Evolutionary conservation across 306 rosid genomes (phyloP).

Genomic region (Casuarina cunninghamiana): DNA sequence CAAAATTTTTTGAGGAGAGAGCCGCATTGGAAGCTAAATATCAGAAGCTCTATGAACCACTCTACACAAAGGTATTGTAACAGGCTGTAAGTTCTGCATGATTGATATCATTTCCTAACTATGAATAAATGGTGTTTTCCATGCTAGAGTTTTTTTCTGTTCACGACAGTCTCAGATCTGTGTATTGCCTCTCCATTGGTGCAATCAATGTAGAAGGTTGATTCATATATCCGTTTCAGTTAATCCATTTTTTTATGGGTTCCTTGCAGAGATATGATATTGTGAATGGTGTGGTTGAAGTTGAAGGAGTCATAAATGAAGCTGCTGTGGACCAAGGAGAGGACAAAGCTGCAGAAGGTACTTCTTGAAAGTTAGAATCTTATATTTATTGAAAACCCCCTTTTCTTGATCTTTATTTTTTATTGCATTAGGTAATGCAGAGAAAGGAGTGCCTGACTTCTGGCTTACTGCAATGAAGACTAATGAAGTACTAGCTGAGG

Average conservation of each 20-base stretch:
- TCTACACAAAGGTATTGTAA: slow-evolving; percentile 46
- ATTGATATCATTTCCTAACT: not conserved
- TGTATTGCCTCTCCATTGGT: not conserved
- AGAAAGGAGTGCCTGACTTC: slow-evolving; percentile 55
- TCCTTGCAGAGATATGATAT: slow-evolving; percentile 50
- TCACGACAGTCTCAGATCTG: not conserved
- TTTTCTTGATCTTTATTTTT: slow-evolving; percentile 25
- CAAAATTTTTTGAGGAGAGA: slow-evolving; percentile 50
- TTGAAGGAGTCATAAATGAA: slow-evolving; percentile 40
- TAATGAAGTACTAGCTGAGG: slow-evolving; percentile 42
- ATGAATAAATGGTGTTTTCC: slow-evolving; percentile 10
- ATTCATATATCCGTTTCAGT: slow-evolving; percentile 3
- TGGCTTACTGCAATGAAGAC: slow-evolving; percentile 56
- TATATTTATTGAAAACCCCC: slow-evolving; percentile 1
- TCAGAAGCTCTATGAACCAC: slow-evolving; percentile 43
- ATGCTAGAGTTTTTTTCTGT: slow-evolving; percentile 10
- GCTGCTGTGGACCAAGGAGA: slow-evolving; percentile 17
- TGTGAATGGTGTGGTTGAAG: slow-evolving; percentile 50
- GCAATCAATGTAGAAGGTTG: slow-evolving; percentile 18
- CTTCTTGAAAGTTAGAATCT: slow-evolving; percentile 1
- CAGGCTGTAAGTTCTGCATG: not conserved
- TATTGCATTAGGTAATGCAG: slow-evolving; percentile 28
- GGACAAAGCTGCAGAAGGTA: slow-evolving; percentile 37
- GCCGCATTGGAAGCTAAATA: slow-evolving; percentile 51
- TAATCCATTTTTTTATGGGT: slow-evolving; percentile 12